A percentile compares a stretch with the other conserved stretches of the same genome.
Conservation (phyloP, 2,329 filamentous ascomycete genomes). For the Penicillium oxalicum region DNA sequence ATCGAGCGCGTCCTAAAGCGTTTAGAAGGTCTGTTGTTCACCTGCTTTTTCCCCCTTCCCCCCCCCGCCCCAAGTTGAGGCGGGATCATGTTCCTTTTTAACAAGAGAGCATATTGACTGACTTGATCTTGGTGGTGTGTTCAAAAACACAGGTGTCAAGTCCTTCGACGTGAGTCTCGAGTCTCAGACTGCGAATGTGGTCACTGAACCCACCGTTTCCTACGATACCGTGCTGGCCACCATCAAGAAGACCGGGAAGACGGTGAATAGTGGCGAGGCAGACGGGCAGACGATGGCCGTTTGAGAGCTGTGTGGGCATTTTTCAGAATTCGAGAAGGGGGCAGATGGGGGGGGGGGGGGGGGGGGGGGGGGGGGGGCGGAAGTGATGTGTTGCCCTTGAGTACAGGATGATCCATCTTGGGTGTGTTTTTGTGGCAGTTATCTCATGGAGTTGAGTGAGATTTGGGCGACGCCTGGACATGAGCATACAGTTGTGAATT, state of each 20-base stretch:
- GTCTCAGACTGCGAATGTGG: slow-evolving; percentile 71
- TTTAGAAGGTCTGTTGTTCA: slow-evolving; percentile 63
- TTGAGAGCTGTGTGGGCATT: slow-evolving; percentile 11
- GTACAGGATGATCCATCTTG: too few relatives aligned
- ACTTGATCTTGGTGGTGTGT: too few relatives aligned
- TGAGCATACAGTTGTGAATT: too few relatives aligned
- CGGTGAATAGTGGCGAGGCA: slow-evolving; percentile 61
- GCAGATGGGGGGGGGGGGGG: too few relatives aligned
- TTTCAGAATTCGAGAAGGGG: too few relatives aligned
- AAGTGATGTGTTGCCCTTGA: too few relatives aligned
- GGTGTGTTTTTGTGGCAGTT: too few relatives aligned
- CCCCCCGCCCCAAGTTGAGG: neutral
- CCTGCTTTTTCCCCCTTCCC: neutral
- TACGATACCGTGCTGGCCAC: slow-evolving; percentile 79
- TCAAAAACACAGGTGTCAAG: slow-evolving; percentile 61
- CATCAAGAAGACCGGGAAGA: slow-evolving; percentile 94
- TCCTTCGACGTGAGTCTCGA: slow-evolving; percentile 83
- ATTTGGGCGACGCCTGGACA: too few relatives aligned
- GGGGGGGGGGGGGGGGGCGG: too few relatives aligned
- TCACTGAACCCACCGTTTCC: slow-evolving; percentile 61
- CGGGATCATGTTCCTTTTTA: neutral
- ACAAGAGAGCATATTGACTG: too few relatives aligned
- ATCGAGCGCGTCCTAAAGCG: slow-evolving; percentile 88
- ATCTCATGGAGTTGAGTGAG: too few relatives aligned
- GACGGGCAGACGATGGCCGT: slow-evolving; percentile 38